A percentile compares a stretch with the other conserved stretches of the same genome.
Evolutionary conservation across 2,329 filamentous ascomycete genomes (phyloP).

Genomic region (Pseudogymnoascus verrucosus): DNA sequence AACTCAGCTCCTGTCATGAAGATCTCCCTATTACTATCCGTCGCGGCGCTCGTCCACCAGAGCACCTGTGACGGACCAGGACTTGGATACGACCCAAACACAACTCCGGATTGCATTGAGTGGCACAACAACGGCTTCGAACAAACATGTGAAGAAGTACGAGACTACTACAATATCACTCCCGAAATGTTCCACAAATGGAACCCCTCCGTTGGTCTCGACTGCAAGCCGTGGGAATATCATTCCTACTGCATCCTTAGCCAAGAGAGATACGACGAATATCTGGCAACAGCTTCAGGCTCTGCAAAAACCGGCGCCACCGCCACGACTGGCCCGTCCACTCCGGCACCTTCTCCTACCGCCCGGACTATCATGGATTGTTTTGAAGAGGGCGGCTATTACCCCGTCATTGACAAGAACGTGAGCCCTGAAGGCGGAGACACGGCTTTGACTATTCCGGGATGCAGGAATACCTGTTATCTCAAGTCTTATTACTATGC

Average conservation of each 20-base stretch:
- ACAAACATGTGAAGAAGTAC: not conserved
- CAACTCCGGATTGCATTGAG: not conserved
- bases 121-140: not conserved
- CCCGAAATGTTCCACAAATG: constrained; percentile 3
- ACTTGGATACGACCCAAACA: not conserved
- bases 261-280: not conserved
- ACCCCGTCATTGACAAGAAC: not conserved
- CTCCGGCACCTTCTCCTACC: not conserved
- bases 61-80: not conserved
- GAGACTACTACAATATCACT: not conserved
- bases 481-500: not conserved
- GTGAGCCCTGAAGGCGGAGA: not conserved
- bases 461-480: not conserved
- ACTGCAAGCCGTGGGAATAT: not conserved
- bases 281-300: not conserved
- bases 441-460: not conserved
- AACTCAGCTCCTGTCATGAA: not conserved
- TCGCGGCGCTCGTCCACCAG: not conserved
- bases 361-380: not conserved
- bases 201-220: not conserved
- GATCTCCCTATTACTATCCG: not conserved
- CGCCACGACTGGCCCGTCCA: not conserved
- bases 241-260: not conserved
- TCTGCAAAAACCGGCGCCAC: not conserved
- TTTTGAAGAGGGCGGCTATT: not conserved